Base-by-base conservation (phyloP, 139 green algal genomes). In the Raphidocelis subcapitata region DNA sequence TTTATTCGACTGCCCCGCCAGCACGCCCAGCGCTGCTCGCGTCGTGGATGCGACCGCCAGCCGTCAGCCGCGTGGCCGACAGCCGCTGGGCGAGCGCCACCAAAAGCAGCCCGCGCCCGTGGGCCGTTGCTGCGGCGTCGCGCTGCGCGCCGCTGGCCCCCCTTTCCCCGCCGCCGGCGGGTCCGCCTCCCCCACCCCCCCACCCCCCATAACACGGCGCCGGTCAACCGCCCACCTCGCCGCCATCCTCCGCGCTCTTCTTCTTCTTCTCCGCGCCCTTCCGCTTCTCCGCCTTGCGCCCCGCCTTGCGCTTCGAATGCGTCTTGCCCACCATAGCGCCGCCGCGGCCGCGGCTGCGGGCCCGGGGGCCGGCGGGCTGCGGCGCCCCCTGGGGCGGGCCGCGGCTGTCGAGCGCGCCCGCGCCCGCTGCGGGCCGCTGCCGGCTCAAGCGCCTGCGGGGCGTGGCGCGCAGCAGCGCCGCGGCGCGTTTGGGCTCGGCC, bases 251-350 rank as follows among this genome's bases (percentile, higher is more conserved):
- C 41, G 70, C 56, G 10, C 65, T 56, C 5, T 73, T 72, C 46
- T 88, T 81, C 74, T 93, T 94, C 71, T 88, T 89, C 37, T 80
- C 75, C 32, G 88, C 80, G 0, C 79, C 76, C 49, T 64, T 59
- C 76, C 90, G 91, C 74, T 95, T 95, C 21, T 86, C 74, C 0
- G 87, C 90, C 78, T 94, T 94, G 15, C 75, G 56, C 26, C 90
- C 90, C 0, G 82, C 56, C 80, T 95, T 95, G n/a, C 81, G 67
- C 77, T 94, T 92, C 29, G 82, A 74, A 49, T 94, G 89, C 3
- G 32, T 44, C 67, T 84, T 85, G 62, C 77, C 78, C 31, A 44
- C 69, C 69, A 76, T 76, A 32, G 37, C 65, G 55, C 5, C 55
- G 41, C 41, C 12, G 41, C 41, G 41, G 8, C 55, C 10, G 55